Base-by-base conservation (phyloP, 129 eudicot species). In the Flaveria ramosissima region DNA sequence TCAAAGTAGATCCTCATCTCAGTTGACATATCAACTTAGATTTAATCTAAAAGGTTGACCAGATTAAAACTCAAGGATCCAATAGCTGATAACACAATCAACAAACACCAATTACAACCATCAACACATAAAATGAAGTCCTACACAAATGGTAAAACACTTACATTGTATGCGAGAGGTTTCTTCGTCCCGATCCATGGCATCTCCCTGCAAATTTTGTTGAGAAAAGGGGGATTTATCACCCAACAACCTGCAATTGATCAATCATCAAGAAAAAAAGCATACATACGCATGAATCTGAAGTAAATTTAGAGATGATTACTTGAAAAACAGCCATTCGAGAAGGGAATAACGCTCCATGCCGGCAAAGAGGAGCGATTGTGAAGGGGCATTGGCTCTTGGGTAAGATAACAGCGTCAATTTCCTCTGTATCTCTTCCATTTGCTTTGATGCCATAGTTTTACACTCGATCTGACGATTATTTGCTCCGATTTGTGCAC, bases 271-370 rank as follows among this genome's bases (percentile, higher is more conserved):
- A 32, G 9, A n/a, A n/a, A n/a, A n/a, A 26, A 70, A 50, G 48
- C 16, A 39, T 21, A 32, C n/a, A 14, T 2, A 36, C 20, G 55
- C 16, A 68, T 23, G 69, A 69, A 68, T 4, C 39, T 19, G 57
- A 52, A 48, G 41, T 55, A 41, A 3, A 68, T 14, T 47, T 48
- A 79, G 2, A 66, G 77, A 52, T 24, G 46, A 19, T 26, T 56
- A 92, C 98, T 90, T 95, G 89, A 91, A 95, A 73, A 95, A 95
- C 66, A 95, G 99, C 96, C 97, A 95, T 75, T 95, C 99, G 68
- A 95, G 97, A 76, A 95, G 99, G 47, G 99, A 92, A 50, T 95
- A 95, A 55, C 99, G 97, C 82, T 95, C 99, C 99, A 91, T 95
- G 89, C 99, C 97, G 78, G 99, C 99, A 42, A 89, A 95, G 71